Evolutionary conservation across 352 stramenopile species (phyloP), one percentile per base, ranked within the genome.

Genomic region (Peronospora destructor): DNA sequence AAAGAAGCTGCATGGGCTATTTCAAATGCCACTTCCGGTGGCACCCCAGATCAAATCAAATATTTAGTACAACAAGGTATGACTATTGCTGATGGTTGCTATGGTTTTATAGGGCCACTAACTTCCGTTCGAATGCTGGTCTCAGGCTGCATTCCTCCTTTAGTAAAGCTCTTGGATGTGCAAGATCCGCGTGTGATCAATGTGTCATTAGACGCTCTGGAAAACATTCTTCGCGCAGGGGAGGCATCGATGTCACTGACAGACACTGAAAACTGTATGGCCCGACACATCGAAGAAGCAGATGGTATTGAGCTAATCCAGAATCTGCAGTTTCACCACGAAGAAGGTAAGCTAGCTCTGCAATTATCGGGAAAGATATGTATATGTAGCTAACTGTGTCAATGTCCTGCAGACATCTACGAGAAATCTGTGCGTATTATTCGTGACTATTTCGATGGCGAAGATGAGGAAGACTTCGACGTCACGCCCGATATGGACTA

Each of bases 301-400:
- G 94, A 97, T 45, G 96, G 96, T 45, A 68, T 98, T 23, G 92
- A 95, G 57, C 92, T 97, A 66, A 97, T 98, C 52, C 95, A 99
- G 77, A 89, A 97, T 21, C 73, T 99, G 28, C 96, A 98, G 64
- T 95, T 96, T 59, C 96, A 98, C 59, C 84, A 97, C 55, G 96
- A 97, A 69, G 84, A 98, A 76, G 90, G 73, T 98, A 91, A 44
- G 59, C 52, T 25, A 12, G 7, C 2, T 13, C 13, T 23, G 9
- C 13, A 12, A 6, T 12, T 25, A 11, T 16, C 7, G 6, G 8
- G 3, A 33, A 21, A 13, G 19, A 5, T 13, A 26, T n/a, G 44
- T 12, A 6, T 6, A 26, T 26, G 23, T 26, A 26, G 23, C 23
- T 26, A 6, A 26, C 16, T 49, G 30, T 38, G 23, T 13, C 1